Base-by-base conservation (phyloP, 208 protist species). In the Acanthamoeba divionensis region DNA sequence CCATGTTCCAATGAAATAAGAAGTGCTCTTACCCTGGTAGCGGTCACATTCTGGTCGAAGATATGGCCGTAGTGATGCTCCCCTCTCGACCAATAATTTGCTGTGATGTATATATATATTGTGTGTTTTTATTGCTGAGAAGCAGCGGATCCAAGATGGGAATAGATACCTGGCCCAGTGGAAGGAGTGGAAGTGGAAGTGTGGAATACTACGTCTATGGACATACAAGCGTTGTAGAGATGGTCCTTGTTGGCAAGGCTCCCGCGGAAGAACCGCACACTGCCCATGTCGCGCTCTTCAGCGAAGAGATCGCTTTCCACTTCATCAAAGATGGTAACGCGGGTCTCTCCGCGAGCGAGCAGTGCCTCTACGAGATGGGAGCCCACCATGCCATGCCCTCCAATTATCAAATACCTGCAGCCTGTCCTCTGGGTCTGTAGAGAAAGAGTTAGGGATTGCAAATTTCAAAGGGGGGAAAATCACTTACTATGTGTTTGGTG, bases 361-460 rank as follows among this genome's bases (percentile, higher is more conserved):
- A 85, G 54, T 0, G 75, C 75, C 54, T 85, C 75, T n/a, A 85
- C 75, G 29, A 85, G 38, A 55, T 85, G 75, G 5, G 75, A 85
- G 0, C 75, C 75, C 55, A 48, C 10, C 65, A 38, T 66, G 21
- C 75, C 75, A 38, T 65, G 45, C 31, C 75, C 75, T 4, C 75
- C 75, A 15, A 85, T 85, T 29, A 85, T 33, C 50, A 85, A 55
- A 33, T 85, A 85, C 29, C 5, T 15, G 0, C 31, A 33, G 0
- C 75, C 75, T 0, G 75, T 85, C 36, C 66, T 85, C 29, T 85
- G 26, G 0, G 75, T 85, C 75, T 85, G 24, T 33, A 33, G n/a
- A n/a, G n/a, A n/a, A n/a, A n/a, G n/a, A n/a, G n/a, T n/a, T n/a
- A n/a, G n/a, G n/a, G n/a, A n/a, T n/a, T n/a, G n/a, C n/a, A n/a